Percentiles rank a stretch among this genome's conserved stretches.
phyloP scores from a whole-genome alignment of 345 rosid genomes.

The Microcos paniculata region DNA sequence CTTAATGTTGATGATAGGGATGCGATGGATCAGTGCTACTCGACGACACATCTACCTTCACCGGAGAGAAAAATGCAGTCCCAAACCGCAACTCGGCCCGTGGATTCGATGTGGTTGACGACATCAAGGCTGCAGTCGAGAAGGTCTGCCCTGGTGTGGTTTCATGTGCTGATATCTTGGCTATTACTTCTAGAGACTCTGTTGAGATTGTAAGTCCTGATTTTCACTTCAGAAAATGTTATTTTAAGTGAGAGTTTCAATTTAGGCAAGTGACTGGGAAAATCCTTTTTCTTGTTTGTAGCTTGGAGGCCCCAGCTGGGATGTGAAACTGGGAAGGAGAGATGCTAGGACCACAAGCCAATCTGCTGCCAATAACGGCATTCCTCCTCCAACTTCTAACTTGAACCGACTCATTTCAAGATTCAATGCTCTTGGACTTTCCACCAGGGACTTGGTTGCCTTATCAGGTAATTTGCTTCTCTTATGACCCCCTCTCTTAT shows the following conservation, averaged over 20 bases:
- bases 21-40: slow-evolving; percentile 85
- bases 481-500: too few relatives aligned
- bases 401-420: slow-evolving; percentile 54
- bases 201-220: slow-evolving; percentile 40
- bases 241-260: not conserved
- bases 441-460: slow-evolving; percentile 76
- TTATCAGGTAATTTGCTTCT: slow-evolving; percentile 58
- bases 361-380: slow-evolving; percentile 67
- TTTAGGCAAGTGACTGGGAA: not conserved
- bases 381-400: slow-evolving; percentile 67
- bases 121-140: slow-evolving; percentile 72
- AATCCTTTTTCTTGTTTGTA: slow-evolving; percentile 16
- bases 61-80: slow-evolving; percentile 71
- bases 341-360: slow-evolving; percentile 79
- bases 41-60: slow-evolving; percentile 74
- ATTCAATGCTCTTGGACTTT: slow-evolving; percentile 67
- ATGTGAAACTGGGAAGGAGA: slow-evolving; percentile 86
- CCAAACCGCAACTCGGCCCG: slow-evolving; percentile 72
- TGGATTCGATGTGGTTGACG: slow-evolving; percentile 73
- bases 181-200: slow-evolving; percentile 75
- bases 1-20: slow-evolving; percentile 40
- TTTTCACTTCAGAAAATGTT: not conserved
- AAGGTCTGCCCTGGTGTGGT: slow-evolving; percentile 75
- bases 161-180: slow-evolving; percentile 81
- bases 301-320: slow-evolving; percentile 87